Evolutionary conservation across 768 basidiomycete species (phyloP), one percentile per base, ranked within the genome.

Genomic region (Glaciozyma martinii): DNA sequence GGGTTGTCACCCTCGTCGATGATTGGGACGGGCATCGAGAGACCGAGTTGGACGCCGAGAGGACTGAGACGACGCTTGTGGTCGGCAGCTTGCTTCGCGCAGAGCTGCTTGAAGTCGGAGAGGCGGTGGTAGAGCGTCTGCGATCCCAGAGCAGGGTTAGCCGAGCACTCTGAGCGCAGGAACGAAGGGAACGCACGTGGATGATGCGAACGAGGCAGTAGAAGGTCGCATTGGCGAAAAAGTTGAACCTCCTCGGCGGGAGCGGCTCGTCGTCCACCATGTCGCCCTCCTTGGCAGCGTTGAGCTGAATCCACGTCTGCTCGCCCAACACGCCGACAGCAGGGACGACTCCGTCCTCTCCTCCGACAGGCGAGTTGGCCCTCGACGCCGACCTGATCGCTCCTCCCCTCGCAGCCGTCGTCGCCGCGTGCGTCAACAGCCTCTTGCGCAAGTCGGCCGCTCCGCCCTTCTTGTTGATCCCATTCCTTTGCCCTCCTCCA

Each of bases 101-200:
- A 87, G 58, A 88, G 84, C 70, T 85, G 83, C 79, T 95, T 94
- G 80, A 91, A 92, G 75, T 83, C 83, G 58, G 86, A 78, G 57
- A 98, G 80, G 63, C 94, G 88, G 68, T 87, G 87, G 81, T 97
- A 95, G 69, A 97, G 81, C 69, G 90, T 78, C 93, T 98, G 75
- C 37, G 12, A 13, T 40, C 37, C 10, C 10, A 6, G 37, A 40
- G n/a, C 37, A 40, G 12, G n/a, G 37, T 40, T 13, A 40, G 37
- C 12, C 12, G 15, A 40, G 37, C 12, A 2, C 37, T 13, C 2
- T 2, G 10, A 33, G 67, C 62, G 19, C 32, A 43, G 1, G 1
- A 21, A 1, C 33, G 4, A 3, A 2, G 56, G 60, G 5, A 19
- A 66, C 86, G 56, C 64, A 92, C 94, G 85, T 99, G 91, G 53